phyloP scores from a whole-genome alignment of 2,329 filamentous ascomycete genomes.

The Sarocladiaceae sp. region DNA sequence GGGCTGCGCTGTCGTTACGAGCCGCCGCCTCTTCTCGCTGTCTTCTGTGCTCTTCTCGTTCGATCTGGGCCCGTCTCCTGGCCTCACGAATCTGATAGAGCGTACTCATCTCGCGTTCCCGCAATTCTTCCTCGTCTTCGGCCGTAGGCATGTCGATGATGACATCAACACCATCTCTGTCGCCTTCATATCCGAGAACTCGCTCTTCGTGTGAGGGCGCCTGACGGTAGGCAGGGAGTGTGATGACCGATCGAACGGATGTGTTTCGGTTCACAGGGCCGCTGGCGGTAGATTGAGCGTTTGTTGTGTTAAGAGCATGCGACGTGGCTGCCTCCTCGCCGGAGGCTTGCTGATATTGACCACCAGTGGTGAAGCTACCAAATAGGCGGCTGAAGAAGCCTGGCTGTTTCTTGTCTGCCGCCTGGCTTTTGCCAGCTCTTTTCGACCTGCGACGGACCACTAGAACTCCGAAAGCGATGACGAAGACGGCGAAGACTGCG shows the following conservation, averaged over 20 bases:
- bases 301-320: slow-evolving; percentile 6
- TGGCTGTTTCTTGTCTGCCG: background rate
- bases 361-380: background rate
- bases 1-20: slow-evolving; percentile 60
- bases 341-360: slow-evolving; percentile 1
- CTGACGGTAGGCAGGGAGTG: slow-evolving; percentile 75
- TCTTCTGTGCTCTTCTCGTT: slow-evolving; percentile 69
- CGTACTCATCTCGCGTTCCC: slow-evolving; percentile 88
- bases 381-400: background rate
- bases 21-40: slow-evolving; percentile 65
- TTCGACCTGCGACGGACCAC: background rate
- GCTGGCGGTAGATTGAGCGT: slow-evolving; percentile 15
- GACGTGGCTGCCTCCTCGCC: background rate
- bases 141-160: slow-evolving; percentile 78
- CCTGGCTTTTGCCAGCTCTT: background rate
- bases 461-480: background rate
- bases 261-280: slow-evolving; percentile 67
- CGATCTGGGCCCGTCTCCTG: slow-evolving; percentile 66
- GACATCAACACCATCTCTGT: slow-evolving; percentile 83
- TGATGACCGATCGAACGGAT: slow-evolving; percentile 89
- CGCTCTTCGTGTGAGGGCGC: slow-evolving; percentile 70
- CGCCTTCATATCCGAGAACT: slow-evolving; percentile 81
- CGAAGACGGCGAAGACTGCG: background rate
- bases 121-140: slow-evolving; percentile 69
- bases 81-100: slow-evolving; percentile 83